Percentiles rank a stretch among this genome's conserved stretches.
Conservation (phyloP, 148 eudicot species). For the Rhododendron griersonianum region DNA sequence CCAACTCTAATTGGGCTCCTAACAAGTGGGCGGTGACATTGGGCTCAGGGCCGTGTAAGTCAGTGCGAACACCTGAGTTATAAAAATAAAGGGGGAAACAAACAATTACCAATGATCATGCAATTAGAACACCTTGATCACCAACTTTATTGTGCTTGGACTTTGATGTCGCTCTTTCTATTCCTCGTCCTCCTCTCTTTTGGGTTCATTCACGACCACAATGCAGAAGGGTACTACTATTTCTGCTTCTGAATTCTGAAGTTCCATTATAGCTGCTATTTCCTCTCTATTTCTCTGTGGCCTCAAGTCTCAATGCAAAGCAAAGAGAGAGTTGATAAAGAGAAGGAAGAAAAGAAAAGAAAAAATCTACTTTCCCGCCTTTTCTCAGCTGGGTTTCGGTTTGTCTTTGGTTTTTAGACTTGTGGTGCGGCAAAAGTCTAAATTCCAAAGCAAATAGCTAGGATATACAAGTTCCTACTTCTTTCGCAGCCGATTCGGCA, state of each 20-base stretch:
- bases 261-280: neutral
- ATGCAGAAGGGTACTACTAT: neutral
- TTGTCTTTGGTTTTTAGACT: neutral
- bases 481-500: constrained; percentile 3
- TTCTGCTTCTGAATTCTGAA: neutral
- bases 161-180: constrained; percentile 6
- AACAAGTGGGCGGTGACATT: no score
- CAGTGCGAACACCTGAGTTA: neutral
- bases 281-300: neutral
- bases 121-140: neutral
- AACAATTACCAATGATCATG: neutral
- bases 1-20: neutral
- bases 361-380: neutral
- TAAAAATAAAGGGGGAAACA: neutral
- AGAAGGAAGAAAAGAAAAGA: neutral
- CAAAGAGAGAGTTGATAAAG: neutral
- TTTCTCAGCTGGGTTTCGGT: neutral
- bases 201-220: constrained; percentile 14
- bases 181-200: constrained; percentile 12
- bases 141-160: neutral
- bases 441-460: neutral
- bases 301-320: neutral
- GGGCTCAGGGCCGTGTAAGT: neutral
- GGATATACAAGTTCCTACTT: neutral
- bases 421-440: neutral